Conservation (phyloP, 805 yeast species). For the Saturnispora gosingensis region DNA sequence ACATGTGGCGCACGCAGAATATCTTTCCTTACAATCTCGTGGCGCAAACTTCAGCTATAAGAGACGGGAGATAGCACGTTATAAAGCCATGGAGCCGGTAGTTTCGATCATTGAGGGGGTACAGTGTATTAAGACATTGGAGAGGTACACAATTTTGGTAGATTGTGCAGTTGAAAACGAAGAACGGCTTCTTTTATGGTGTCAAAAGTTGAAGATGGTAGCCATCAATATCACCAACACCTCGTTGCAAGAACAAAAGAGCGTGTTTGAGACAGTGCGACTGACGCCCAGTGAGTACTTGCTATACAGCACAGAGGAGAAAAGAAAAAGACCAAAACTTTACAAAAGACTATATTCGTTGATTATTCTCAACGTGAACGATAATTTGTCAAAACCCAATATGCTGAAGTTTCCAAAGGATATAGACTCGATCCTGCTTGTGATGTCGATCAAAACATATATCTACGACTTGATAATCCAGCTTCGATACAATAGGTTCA, state of each 20-base stretch:
- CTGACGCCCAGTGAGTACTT: background rate
- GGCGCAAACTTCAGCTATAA: background rate
- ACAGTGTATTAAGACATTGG: background rate
- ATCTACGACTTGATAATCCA: slow-evolving; percentile 48
- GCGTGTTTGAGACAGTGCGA: background rate
- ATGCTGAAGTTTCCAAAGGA: background rate
- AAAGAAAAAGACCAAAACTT: background rate
- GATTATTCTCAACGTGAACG: background rate
- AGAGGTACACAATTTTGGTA: background rate
- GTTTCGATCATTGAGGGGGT: background rate
- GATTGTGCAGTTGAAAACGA: background rate
- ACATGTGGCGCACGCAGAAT: background rate
- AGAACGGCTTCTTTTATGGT: background rate
- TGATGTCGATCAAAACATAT: slow-evolving; percentile 32
- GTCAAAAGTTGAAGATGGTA: background rate
- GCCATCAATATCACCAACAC: background rate
- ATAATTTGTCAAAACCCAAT: background rate
- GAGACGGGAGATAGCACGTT: background rate
- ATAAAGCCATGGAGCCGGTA: background rate
- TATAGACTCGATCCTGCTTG: background rate
- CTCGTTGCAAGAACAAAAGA: background rate
- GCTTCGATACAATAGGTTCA: slow-evolving; percentile 46
- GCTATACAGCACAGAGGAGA: background rate
- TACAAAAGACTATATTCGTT: slow-evolving; percentile 1
- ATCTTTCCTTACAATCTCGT: background rate